Evolutionary conservation across 345 rosid species (phyloP).

Genomic region (Euclidium syriacum): DNA sequence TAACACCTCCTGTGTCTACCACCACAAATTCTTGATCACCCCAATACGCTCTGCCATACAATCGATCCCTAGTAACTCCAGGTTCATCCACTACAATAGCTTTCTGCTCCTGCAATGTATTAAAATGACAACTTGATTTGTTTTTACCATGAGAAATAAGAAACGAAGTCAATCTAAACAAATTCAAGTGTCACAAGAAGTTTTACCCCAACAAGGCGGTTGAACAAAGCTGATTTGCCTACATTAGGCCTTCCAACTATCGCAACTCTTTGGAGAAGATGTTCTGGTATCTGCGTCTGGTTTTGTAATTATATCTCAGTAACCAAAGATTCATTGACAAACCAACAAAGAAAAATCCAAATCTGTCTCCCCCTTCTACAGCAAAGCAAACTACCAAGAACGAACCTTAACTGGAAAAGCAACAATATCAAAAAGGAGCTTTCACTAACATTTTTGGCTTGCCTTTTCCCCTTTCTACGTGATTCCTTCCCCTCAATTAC

Average conservation of each 20-base stretch:
- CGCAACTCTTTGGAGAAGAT: conserved; percentile 76
- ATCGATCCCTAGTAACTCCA: conserved; percentile 91
- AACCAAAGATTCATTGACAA: background rate
- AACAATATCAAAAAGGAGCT: background rate
- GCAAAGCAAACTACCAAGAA: background rate
- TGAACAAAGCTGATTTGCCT: conserved; percentile 92
- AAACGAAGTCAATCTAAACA: background rate
- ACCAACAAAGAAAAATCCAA: background rate
- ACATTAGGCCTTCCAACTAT: conserved; percentile 97
- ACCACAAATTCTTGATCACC: conserved; percentile 78
- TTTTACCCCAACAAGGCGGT: conserved; percentile 90
- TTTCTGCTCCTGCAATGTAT: conserved; percentile 52
- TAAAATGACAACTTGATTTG: background rate
- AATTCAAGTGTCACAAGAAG: background rate
- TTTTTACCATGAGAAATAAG: background rate
- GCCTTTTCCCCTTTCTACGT: conserved; percentile 49
- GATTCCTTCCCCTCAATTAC: conserved; percentile 39
- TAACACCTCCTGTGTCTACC: conserved; percentile 93
- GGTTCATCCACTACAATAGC: conserved; percentile 99
- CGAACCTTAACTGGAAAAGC: background rate
- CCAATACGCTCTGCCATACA: conserved; percentile 92
- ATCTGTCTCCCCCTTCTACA: background rate
- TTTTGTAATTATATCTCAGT: conserved; percentile 2
- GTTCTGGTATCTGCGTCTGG: conserved; percentile 74
- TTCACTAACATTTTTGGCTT: conserved; percentile 39